A percentile compares a stretch with the other conserved stretches of the same genome.
These are phyloP conservation scores for Haberlea rhodopensis DNA, from an alignment of 257 asterid species.

Conservation along the genomic window DNA sequence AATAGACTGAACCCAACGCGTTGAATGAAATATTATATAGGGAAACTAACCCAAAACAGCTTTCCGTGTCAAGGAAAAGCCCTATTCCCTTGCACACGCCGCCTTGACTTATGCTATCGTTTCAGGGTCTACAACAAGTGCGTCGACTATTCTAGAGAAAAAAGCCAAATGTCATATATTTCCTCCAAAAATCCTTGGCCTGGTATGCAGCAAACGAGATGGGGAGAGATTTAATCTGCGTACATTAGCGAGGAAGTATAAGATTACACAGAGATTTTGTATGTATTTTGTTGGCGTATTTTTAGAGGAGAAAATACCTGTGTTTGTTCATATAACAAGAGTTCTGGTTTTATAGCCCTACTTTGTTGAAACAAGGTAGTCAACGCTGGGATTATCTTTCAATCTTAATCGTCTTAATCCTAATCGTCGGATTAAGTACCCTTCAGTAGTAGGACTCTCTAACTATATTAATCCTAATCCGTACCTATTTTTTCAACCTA, in stretches of 20 bases:
- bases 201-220: conserved; percentile 21
- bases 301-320: conserved; percentile 25
- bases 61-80: conserved; percentile 21
- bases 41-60: conserved; percentile 29
- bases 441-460: background rate
- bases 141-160: conserved; percentile 14
- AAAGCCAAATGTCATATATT: conserved; percentile 12
- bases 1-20: conserved; percentile 27
- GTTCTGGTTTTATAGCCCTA: conserved; percentile 28
- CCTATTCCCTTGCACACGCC: conserved; percentile 34
- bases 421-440: background rate
- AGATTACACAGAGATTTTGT: conserved; percentile 37
- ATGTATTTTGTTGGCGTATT: conserved; percentile 27
- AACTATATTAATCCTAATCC: background rate
- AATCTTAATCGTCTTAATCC: background rate
- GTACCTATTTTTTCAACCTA: too few relatives aligned
- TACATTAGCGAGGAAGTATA: conserved; percentile 11
- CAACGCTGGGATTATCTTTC: background rate
- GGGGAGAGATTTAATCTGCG: conserved; percentile 27
- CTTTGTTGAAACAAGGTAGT: too few relatives aligned
- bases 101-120: conserved; percentile 32
- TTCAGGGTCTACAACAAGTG: conserved; percentile 24
- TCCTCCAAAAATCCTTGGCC: conserved; percentile 16
- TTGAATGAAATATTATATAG: conserved; percentile 17
- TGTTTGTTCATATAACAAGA: conserved; percentile 21